Conservation (phyloP, 2,329 filamentous ascomycete species). For the Pseudogymnoascus sp. region DNA sequence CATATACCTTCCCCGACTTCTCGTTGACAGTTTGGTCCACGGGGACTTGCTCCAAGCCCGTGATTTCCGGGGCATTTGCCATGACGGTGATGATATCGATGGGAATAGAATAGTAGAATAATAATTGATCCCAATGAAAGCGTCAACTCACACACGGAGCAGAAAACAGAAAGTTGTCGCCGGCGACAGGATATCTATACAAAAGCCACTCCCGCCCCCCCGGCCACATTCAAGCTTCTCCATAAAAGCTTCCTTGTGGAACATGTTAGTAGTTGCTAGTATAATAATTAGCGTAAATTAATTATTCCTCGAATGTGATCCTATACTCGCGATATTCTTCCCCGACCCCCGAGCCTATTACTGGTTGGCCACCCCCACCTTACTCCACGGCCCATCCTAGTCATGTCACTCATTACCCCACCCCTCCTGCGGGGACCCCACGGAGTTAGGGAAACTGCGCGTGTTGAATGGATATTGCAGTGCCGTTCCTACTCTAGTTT, state of each 20-base stretch:
- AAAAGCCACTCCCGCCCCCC: neutral
- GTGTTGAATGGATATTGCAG: neutral
- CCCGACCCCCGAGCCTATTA: neutral
- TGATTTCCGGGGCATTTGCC: neutral
- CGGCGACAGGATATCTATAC: conserved; percentile 1
- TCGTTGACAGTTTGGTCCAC: neutral
- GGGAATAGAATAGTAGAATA: neutral
- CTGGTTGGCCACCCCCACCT: neutral
- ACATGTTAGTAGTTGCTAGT: neutral
- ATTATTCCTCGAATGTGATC: conserved; percentile 4
- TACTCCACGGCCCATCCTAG: neutral
- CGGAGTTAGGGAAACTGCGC: neutral
- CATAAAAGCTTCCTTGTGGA: neutral
- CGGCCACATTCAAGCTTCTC: neutral
- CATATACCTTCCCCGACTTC: neutral
- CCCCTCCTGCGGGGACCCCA: neutral
- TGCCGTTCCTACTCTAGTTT: neutral
- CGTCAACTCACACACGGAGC: neutral
- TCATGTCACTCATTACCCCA: neutral
- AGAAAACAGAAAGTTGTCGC: neutral
- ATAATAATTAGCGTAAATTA: neutral
- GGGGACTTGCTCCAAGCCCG: neutral
- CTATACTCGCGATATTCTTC: neutral
- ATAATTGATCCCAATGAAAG: neutral
- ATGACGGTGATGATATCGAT: neutral